Percentiles rank a stretch among this genome's conserved stretches.
phyloP scores from a whole-genome alignment of 192 early-diverging fungal genomes.

The Podochytrium sp. region DNA sequence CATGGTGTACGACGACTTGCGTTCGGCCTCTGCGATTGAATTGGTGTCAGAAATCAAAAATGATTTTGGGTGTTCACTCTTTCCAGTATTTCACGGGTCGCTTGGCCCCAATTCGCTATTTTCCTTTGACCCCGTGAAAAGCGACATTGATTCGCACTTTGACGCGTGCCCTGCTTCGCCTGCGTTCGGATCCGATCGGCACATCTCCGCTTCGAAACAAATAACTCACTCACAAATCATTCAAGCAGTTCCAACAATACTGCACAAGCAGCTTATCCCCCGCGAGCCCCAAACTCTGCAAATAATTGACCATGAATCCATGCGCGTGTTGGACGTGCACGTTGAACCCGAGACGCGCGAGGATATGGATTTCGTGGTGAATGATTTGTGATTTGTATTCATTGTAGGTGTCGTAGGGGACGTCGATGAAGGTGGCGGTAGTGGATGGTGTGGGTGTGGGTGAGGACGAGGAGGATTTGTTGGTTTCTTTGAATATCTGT shows the following conservation, averaged over 20 bases:
- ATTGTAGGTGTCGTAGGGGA: slow-evolving; percentile 51
- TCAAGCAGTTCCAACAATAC: slow-evolving; percentile 91
- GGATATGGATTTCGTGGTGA: slow-evolving; percentile 84
- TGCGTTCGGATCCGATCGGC: too few species aligned
- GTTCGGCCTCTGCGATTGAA: slow-evolving; percentile 66
- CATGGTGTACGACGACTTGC: slow-evolving; percentile 72
- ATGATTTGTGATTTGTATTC: slow-evolving; percentile 82
- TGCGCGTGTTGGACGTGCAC: slow-evolving; percentile 98
- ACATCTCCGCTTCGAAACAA: slow-evolving; percentile 5
- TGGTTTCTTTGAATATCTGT: too few species aligned
- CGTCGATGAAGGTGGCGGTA: slow-evolving; percentile 18
- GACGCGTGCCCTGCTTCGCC: too few species aligned
- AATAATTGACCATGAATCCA: slow-evolving; percentile 91
- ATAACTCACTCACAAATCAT: slow-evolving; percentile 71
- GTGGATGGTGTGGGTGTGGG: too few species aligned
- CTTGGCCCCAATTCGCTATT: too few species aligned
- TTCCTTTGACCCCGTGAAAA: too few species aligned
- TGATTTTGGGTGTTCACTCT: too few species aligned
- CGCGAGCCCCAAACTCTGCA: slow-evolving; percentile 74
- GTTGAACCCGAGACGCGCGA: slow-evolving; percentile 89
- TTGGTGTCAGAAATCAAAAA: too few species aligned
- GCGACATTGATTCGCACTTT: too few species aligned
- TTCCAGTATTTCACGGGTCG: too few species aligned
- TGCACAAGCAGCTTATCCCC: slow-evolving; percentile 79
- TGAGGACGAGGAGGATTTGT: background rate